Evolutionary conservation across 176 grass and related monocot species (phyloP), one percentile per base, ranked within the genome.

Genomic region (Musa beccarii): DNA sequence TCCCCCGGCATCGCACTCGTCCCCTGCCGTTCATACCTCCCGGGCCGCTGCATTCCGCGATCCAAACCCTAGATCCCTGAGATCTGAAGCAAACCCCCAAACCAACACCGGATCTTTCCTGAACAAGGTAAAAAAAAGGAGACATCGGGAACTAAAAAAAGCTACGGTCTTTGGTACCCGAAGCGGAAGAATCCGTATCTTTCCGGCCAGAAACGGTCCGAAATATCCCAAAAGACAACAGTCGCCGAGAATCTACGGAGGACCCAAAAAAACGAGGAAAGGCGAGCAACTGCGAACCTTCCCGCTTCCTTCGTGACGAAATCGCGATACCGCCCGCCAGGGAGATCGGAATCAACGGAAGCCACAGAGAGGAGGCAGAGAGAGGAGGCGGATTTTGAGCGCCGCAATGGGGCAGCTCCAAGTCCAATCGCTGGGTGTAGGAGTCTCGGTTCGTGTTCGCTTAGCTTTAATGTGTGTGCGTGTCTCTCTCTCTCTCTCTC

Each of bases 1-100:
- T 85, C 83, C 53, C 73, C 61, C 2, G 78, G 62, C 78, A 81
- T 77, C 49, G 34, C 34, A 43, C 34, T 43, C 34, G 83, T 72
- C 10, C 79, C 83, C 52, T 78, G 75, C 78, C 65, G 68, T 34
- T 75, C 83, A 11, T 85, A 78, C 78, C 83, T 80, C 9, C 71
- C 73, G 6, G 49, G 78, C 54, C 83, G 71, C 66, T 85, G 73
- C 83, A 85, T 85, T 75, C 67, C 26, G 73, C 49, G 74, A 57
- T 28, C 52, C 52, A 55, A 54, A 25, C 15, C 53, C 51, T 15
- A 15, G 53, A 74, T 55, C 34, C 34, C 51, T 16, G n/a, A 70
- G 52, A 57, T 55, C 72, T 17, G 23, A 17, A 51, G 11, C n/a
- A 10, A 50, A 67, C 11, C 26, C 26, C 25, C 13, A 12, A 15